These are phyloP conservation scores for Trichoderma afroharzianum DNA, from an alignment of 2,329 filamentous ascomycete species.

Conservation along the genomic window DNA sequence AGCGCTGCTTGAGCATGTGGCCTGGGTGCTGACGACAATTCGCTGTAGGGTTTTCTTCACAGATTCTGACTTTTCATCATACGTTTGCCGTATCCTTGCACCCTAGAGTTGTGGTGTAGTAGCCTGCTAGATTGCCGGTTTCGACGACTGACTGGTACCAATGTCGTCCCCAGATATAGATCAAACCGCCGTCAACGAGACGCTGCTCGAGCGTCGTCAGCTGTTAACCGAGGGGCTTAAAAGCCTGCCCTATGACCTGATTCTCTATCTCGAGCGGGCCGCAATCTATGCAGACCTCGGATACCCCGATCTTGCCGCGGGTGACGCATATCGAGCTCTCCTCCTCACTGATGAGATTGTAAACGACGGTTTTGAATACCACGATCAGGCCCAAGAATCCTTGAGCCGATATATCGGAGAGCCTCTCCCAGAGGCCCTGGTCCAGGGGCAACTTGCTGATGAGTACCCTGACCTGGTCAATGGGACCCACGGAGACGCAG, in stretches of 20 bases:
- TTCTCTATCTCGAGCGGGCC: slow-evolving; percentile 67
- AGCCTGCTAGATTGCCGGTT: neutral
- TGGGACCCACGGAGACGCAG: slow-evolving; percentile 32
- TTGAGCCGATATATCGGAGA: slow-evolving; percentile 37
- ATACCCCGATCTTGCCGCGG: slow-evolving; percentile 85
- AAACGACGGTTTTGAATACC: slow-evolving; percentile 79
- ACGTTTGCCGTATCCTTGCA: neutral
- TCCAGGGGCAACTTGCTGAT: slow-evolving; percentile 40
- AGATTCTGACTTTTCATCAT: neutral
- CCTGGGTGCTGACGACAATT: neutral
- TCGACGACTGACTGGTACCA: slow-evolving; percentile 11
- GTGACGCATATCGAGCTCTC: slow-evolving; percentile 88
- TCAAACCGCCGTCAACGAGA: slow-evolving; percentile 36
- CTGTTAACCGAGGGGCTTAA: slow-evolving; percentile 54
- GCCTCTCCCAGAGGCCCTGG: slow-evolving; percentile 43
- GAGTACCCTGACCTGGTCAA: slow-evolving; percentile 33
- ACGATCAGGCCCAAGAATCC: slow-evolving; percentile 60
- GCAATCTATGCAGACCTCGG: slow-evolving; percentile 67
- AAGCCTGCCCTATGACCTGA: slow-evolving; percentile 55
- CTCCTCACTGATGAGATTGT: slow-evolving; percentile 76
- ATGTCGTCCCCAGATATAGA: slow-evolving; percentile 31
- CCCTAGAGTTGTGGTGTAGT: neutral
- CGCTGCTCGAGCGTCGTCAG: slow-evolving; percentile 52
- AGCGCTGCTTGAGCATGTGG: neutral
- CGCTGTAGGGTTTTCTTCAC: neutral